Conservation (phyloP, 208 protist genomes). For the Trichomonas gallinae region DNA sequence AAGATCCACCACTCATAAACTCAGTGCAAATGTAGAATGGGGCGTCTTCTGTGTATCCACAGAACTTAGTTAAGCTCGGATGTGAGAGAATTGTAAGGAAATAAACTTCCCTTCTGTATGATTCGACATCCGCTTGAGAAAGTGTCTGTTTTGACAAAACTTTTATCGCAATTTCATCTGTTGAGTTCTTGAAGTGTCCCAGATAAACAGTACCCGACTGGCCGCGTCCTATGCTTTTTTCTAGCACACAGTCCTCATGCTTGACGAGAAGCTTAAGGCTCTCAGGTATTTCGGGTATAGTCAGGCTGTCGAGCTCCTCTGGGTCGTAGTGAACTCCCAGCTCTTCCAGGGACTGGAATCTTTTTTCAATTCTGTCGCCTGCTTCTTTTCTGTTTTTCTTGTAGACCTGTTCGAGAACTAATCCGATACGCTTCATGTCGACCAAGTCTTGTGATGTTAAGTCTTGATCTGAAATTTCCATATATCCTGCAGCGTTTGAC, state of each 20-base stretch:
- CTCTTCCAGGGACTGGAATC: not conserved
- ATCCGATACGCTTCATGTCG: not conserved
- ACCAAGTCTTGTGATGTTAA: not conserved
- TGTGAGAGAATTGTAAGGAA: not conserved
- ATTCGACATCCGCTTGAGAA: not conserved
- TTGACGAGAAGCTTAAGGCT: not conserved
- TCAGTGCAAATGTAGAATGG: not conserved
- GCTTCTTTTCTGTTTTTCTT: not conserved
- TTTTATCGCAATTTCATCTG: not conserved
- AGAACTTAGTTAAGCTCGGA: not conserved
- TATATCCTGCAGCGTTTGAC: not conserved
- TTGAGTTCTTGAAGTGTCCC: not conserved
- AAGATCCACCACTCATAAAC: not conserved
- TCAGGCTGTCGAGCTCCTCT: not conserved
- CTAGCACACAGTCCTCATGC: not conserved
- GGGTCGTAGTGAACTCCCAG: not conserved
- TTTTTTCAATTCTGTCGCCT: not conserved
- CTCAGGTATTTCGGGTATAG: not conserved
- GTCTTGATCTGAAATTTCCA: not conserved
- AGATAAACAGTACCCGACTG: not conserved
- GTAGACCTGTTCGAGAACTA: not conserved
- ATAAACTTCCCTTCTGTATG: not conserved
- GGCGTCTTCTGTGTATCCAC: not conserved
- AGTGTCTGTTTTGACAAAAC: not conserved
- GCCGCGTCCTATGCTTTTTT: not conserved